A percentile compares a stretch with the other conserved stretches of the same genome.
These are phyloP conservation scores for Cardiospermum halicacabum DNA, from an alignment of 345 rosid genomes.

Conservation along the genomic window DNA sequence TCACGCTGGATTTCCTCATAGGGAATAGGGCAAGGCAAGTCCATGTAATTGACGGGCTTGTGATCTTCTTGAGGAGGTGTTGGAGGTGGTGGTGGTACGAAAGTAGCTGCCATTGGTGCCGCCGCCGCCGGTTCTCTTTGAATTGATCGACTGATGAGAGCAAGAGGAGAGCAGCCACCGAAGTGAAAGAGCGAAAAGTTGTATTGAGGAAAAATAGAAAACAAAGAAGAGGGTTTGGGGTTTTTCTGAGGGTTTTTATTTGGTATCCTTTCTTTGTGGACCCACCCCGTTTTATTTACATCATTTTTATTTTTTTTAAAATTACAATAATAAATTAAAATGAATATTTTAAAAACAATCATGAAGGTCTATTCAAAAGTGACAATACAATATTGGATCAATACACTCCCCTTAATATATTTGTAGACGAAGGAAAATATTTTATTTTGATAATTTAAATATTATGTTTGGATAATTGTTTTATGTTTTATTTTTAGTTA, in stretches of 20 bases:
- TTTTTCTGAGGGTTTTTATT: conserved; percentile 17
- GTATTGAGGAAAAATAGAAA: neutral
- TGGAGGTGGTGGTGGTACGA: conserved; percentile 34
- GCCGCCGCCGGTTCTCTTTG: conserved; percentile 26
- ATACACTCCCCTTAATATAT: no score
- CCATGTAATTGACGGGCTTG: conserved; percentile 55
- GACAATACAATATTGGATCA: no score
- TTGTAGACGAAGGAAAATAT: no score
- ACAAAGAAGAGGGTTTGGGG: neutral
- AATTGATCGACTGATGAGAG: neutral
- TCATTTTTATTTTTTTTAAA: neutral
- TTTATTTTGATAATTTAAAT: no score
- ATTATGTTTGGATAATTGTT: no score
- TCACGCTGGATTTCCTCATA: conserved; percentile 93
- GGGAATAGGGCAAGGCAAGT: conserved; percentile 88
- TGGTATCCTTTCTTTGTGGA: conserved; percentile 5
- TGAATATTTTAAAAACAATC: no score
- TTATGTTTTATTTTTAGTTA: no score
- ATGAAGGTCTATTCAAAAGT: no score
- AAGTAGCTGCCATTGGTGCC: conserved; percentile 75
- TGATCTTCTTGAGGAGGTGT: conserved; percentile 31
- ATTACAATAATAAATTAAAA: no score
- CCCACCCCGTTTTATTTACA: neutral
- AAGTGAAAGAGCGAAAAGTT: neutral
- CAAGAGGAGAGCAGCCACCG: neutral